phyloP scores from a whole-genome alignment of 176 grass and related monocot genomes.

The Microstegium vimineum region DNA sequence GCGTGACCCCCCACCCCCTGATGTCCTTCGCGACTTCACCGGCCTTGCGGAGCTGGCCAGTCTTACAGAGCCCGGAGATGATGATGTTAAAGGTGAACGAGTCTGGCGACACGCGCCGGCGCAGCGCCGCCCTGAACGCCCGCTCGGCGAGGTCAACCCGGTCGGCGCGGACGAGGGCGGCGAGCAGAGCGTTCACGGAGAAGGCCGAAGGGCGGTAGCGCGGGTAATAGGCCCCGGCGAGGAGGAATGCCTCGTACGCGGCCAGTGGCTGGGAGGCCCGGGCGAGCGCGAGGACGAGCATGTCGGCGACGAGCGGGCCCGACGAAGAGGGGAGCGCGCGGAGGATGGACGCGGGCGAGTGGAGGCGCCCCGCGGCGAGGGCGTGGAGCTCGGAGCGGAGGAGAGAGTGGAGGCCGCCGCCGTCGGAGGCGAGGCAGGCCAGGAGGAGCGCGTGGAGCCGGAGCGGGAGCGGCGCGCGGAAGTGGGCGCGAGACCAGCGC shows the following conservation, averaged over 20 bases:
- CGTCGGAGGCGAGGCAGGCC: slow-evolving; percentile 48
- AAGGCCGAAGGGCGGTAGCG: slow-evolving; percentile 61
- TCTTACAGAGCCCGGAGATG: slow-evolving; percentile 74
- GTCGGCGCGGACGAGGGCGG: slow-evolving; percentile 42
- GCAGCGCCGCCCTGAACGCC: slow-evolving; percentile 51
- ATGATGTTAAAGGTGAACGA: slow-evolving; percentile 71
- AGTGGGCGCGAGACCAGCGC: slow-evolving; percentile 52
- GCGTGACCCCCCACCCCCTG: slow-evolving; percentile 61
- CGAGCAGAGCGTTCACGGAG: slow-evolving; percentile 66
- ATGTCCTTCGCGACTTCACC: slow-evolving; percentile 70
- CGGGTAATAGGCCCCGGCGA: slow-evolving; percentile 34
- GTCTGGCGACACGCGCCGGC: slow-evolving; percentile 56
- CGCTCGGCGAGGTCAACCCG: slow-evolving; percentile 47
- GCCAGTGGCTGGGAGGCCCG: slow-evolving; percentile 32
- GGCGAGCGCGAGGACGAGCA: slow-evolving; percentile 52
- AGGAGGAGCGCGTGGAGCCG: slow-evolving; percentile 66
- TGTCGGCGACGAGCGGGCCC: slow-evolving; percentile 62
- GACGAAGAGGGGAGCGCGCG: slow-evolving; percentile 40
- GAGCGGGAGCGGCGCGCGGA: slow-evolving; percentile 55
- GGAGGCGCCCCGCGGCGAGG: slow-evolving; percentile 40
- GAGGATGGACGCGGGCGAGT: slow-evolving; percentile 54
- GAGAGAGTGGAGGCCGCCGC: slow-evolving; percentile 27
- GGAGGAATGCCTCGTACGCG: slow-evolving; percentile 58
- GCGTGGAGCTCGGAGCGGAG: slow-evolving; percentile 73
- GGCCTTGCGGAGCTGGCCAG: slow-evolving; percentile 60